Conservation (phyloP, 2,329 filamentous ascomycete species). For the Plectosphaerella sp. region DNA sequence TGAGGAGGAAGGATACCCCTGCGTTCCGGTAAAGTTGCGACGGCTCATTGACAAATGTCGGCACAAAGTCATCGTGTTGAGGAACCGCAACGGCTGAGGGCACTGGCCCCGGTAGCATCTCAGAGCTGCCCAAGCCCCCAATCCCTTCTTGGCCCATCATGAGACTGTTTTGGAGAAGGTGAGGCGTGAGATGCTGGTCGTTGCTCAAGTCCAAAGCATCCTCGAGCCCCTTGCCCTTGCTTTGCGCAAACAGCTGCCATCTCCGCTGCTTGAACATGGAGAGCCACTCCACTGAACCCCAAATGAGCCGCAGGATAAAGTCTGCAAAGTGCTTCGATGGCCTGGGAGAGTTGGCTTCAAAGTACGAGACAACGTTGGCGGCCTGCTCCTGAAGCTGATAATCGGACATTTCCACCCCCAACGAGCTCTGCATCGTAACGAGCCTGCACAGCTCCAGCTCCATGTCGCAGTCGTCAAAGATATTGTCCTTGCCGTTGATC, state of each 20-base stretch:
- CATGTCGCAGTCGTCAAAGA: slow-evolving; percentile 21
- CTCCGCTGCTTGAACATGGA: background rate
- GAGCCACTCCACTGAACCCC: slow-evolving; percentile 4
- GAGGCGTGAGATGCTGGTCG: background rate
- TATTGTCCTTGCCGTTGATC: slow-evolving; percentile 20
- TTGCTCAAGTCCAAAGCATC: too few species aligned
- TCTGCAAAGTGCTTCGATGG: slow-evolving; percentile 6
- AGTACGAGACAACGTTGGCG: slow-evolving; percentile 5
- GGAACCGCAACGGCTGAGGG: background rate
- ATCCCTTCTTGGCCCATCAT: background rate
- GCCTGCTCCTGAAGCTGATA: slow-evolving; percentile 13
- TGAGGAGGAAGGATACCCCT: slow-evolving; percentile 10
- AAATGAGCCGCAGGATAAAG: slow-evolving; percentile 4
- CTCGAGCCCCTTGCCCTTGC: background rate
- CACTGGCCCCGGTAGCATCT: background rate
- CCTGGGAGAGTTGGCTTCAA: slow-evolving; percentile 6
- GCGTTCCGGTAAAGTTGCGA: background rate
- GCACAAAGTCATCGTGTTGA: background rate
- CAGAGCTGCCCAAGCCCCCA: background rate
- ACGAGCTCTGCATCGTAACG: slow-evolving; percentile 1
- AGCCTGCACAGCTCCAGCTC: slow-evolving; percentile 12
- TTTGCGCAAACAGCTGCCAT: background rate
- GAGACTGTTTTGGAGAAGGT: background rate
- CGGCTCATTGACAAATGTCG: background rate
- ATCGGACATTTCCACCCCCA: slow-evolving; percentile 7